Evolutionary conservation across 2,329 filamentous ascomycete genomes (phyloP).

Genomic region (Talaromyces marneffei): DNA sequence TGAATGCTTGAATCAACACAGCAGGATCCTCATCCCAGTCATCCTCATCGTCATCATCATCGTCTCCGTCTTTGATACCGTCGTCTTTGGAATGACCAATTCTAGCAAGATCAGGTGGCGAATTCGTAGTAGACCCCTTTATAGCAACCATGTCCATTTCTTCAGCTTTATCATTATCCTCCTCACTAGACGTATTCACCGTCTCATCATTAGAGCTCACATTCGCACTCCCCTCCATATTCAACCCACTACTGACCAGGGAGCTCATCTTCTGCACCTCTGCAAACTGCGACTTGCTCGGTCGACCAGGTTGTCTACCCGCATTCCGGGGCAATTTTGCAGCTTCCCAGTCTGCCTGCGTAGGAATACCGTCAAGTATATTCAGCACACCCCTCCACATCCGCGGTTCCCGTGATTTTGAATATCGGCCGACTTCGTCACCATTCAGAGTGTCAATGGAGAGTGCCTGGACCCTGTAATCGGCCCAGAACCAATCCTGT

Average conservation of each 20-base stretch:
- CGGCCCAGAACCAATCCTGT: slow-evolving; percentile 53
- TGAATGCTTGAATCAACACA: not conserved
- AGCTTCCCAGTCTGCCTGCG: slow-evolving; percentile 7
- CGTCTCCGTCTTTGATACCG: not conserved
- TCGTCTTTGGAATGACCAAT: not conserved
- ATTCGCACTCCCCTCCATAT: slow-evolving; percentile 22
- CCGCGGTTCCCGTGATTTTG: slow-evolving; percentile 41
- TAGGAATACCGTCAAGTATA: slow-evolving; percentile 35
- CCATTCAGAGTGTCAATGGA: slow-evolving; percentile 52
- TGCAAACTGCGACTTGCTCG: slow-evolving; percentile 23
- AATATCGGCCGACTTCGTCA: slow-evolving; percentile 44
- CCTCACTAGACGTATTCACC: slow-evolving; percentile 11
- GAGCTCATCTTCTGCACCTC: slow-evolving; percentile 34
- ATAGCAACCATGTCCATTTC: not conserved
- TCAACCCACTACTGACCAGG: slow-evolving; percentile 35
- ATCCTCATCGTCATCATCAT: not conserved
- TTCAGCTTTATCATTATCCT: not conserved
- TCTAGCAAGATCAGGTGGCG: not conserved
- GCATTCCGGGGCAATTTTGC: slow-evolving; percentile 26
- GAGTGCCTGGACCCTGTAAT: slow-evolving; percentile 51
- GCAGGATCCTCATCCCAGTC: not conserved
- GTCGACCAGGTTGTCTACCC: slow-evolving; percentile 23
- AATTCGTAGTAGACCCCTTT: not conserved
- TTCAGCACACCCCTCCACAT: slow-evolving; percentile 45
- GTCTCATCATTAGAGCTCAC: slow-evolving; percentile 20